Evolutionary conservation across 805 yeast species (phyloP), one percentile per base, ranked within the genome.

Genomic region (Geotrichum ghanense): DNA sequence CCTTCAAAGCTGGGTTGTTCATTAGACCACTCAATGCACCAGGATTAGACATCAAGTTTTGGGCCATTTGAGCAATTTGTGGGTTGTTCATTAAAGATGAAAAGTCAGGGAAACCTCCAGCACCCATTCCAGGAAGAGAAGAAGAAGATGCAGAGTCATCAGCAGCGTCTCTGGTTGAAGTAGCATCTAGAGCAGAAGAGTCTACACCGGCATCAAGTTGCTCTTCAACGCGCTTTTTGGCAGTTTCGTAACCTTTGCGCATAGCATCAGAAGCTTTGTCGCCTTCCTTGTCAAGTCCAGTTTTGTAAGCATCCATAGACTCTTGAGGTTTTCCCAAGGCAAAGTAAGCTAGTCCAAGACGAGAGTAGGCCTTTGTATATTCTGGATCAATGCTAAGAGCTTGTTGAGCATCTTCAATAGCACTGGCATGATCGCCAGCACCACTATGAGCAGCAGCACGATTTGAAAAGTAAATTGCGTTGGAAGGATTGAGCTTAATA

Each of bases 391-490:
- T 69, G 50, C 76, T 74, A 48, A 87, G 79, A 39, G 98, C 95
- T 47, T 71, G 70, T 57, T 83, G 74, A 23, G 97, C 95, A 63
- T 92, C 98, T 41, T 70, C 70, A 37, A 83, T 75, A 2, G 98
- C 97, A 51, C 74, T 69, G 14, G 77, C 82, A 60, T 84, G 89
- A 50, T 87, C 70, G 52, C 78, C 74, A 24, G 75, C 58, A 3
- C 95, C 85, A 9, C 95, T 83, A 66, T 84, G 79, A 2, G 97
- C 97, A 40, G 98, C 98, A 12, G 98, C 97, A 61, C 98, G 79
- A 69, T 92, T 92, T 27, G 97, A 88, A 51, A 75, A 77, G 65
- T 81, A 92, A 19, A 92, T 85, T 16, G 89, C 88, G 62, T 87
- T 88, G 16, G 72, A 64, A 47, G 88, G 78, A 53, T 79, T 72